phyloP scores from a whole-genome alignment of 1,284 basidiomycete genomes.

The Stereum hirsutum region DNA sequence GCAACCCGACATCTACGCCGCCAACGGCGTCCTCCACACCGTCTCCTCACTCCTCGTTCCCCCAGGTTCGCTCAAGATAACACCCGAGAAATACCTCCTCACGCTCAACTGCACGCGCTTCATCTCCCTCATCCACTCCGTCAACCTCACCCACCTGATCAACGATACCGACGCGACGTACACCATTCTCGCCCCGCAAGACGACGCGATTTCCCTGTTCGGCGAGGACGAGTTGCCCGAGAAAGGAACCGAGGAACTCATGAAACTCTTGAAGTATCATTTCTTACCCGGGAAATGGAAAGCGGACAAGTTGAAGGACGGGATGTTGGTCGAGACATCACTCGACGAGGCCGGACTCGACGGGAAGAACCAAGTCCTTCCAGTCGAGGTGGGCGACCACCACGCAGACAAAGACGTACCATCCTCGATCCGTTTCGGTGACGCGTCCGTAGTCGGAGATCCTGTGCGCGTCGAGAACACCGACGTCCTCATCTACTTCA shows the following conservation, averaged over 20 bases:
- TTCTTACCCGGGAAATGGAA: constrained; percentile 76
- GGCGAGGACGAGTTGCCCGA: constrained; percentile 48
- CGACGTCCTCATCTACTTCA: constrained; percentile 83
- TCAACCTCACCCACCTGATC: constrained; percentile 69
- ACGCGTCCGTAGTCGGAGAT: constrained; percentile 72
- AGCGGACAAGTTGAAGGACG: constrained; percentile 60
- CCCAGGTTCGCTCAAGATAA: constrained; percentile 66
- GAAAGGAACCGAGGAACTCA: constrained; percentile 57
- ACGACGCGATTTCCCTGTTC: constrained; percentile 71
- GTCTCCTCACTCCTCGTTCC: constrained; percentile 81
- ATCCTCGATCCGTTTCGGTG: constrained; percentile 71
- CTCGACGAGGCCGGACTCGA: constrained; percentile 60
- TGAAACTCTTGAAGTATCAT: constrained; percentile 71
- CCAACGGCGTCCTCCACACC: constrained; percentile 93
- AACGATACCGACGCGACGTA: constrained; percentile 65
- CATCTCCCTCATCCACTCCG: constrained; percentile 80
- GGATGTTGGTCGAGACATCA: constrained; percentile 74
- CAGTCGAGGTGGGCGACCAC: constrained; percentile 53
- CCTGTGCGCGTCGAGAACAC: constrained; percentile 59
- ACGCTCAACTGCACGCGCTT: constrained; percentile 88
- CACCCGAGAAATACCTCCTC: constrained; percentile 89
- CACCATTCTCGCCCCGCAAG: constrained; percentile 84
- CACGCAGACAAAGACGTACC: constrained; percentile 25
- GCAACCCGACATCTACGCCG: constrained; percentile 78
- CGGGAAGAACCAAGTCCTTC: constrained; percentile 65